A percentile compares a stretch with the other conserved stretches of the same genome.
These are phyloP conservation scores for Aureobasidium sp. DNA, from an alignment of 2,329 filamentous ascomycete genomes.

Conservation along the genomic window DNA sequence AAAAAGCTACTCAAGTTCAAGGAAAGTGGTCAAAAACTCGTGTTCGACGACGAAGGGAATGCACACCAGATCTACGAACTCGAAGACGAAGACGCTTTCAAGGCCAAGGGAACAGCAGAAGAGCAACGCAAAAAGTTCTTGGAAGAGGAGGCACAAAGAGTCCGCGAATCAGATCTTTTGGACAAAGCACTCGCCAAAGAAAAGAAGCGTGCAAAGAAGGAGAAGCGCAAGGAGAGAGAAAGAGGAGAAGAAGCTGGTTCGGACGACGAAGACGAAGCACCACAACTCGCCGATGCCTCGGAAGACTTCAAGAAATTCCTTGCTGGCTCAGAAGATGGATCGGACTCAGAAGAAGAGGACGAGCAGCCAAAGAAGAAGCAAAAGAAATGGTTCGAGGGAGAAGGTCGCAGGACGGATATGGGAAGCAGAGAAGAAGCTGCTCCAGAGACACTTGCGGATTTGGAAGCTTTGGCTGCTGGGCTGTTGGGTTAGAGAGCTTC, in stretches of 20 bases:
- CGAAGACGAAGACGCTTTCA: slow-evolving; percentile 76
- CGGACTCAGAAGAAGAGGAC: slow-evolving; percentile 37
- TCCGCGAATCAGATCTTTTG: slow-evolving; percentile 66
- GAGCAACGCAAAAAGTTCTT: slow-evolving; percentile 72
- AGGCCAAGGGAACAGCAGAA: slow-evolving; percentile 64
- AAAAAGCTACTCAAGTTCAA: slow-evolving; percentile 87
- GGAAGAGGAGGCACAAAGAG: slow-evolving; percentile 63
- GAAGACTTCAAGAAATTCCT: slow-evolving; percentile 18
- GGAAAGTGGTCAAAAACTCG: slow-evolving; percentile 73
- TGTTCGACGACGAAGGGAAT: slow-evolving; percentile 89
- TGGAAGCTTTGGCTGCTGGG: slow-evolving; percentile 69
- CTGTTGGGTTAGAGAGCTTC: slow-evolving; percentile 41
- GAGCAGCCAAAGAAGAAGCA: slow-evolving; percentile 53
- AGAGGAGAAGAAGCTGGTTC: slow-evolving; percentile 25
- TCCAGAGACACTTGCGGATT: slow-evolving; percentile 71
- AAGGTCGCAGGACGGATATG: slow-evolving; percentile 41
- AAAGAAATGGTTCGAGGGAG: slow-evolving; percentile 72
- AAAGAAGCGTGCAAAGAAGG: slow-evolving; percentile 68
- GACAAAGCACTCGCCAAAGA: slow-evolving; percentile 77
- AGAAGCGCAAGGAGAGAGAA: slow-evolving; percentile 64
- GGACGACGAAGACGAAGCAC: slow-evolving; percentile 24
- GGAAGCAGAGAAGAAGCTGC: slow-evolving; percentile 52
- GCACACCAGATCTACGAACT: slow-evolving; percentile 83
- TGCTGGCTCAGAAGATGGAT: slow-evolving; percentile 27
- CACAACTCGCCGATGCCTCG: neutral